Base-by-base conservation (phyloP, 495 filamentous ascomycete species). In the Penicillium taxi region DNA sequence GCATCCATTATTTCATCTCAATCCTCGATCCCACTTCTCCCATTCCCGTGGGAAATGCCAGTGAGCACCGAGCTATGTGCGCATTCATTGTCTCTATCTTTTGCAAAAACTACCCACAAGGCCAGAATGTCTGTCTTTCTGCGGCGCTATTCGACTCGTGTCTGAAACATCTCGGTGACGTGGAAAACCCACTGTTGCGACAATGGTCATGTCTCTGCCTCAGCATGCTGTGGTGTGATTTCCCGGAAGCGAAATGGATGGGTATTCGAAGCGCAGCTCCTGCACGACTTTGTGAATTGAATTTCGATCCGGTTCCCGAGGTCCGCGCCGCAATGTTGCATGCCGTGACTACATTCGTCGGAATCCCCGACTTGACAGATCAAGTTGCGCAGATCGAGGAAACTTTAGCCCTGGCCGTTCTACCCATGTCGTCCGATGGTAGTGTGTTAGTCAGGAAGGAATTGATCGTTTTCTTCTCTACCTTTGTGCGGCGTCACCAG, bases 171-270 rank as follows among this genome's bases (percentile, higher is more conserved):
- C 68, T 95, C n/a, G 70, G 70, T 22, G 86, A 96, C 50, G 70
- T 77, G 7, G 81, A 91, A 29, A 96, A 94, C 46, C 84, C 88
- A 3, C 61, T 96, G 11, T 68, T 99, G 23, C 74, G 93, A 15
- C 91, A 96, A 60, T 99, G 93, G 91, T 88, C 87, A 8, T 95
- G 88, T 56, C 74, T 99, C 4, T 96, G 89, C 58, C 78, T 99
- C 24, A 94, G 90, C 53, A 89, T 94, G 66, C 73, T 99, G 5
- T 99, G 93, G 90, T 73, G 74, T 22, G 83, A 93, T 54, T 82
- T 84, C 33, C 76, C 87, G 0, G 88, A 95, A 44, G 90, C 87
- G 2, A 96, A 96, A 56, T 94, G 87, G 86, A 75, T 82, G 53
- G 91, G 86, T 12, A 94, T 96, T 41, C 70, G 84, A 29, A 83